These are phyloP conservation scores for Lasiosphaeria hispida DNA, from an alignment of 495 filamentous ascomycete species.

Conservation along the genomic window DNA sequence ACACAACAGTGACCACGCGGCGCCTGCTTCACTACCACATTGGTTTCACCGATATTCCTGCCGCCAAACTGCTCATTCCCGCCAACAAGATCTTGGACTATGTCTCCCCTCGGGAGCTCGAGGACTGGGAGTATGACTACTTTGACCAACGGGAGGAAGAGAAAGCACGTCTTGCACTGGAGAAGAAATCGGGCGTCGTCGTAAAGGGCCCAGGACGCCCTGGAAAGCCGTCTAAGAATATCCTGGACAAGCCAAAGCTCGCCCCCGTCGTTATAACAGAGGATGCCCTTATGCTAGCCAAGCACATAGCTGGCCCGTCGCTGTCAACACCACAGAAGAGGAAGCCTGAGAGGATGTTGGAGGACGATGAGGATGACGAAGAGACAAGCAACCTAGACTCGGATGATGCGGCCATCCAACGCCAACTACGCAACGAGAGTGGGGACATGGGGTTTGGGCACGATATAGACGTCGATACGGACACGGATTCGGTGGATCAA, in stretches of 20 bases:
- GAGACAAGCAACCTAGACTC: constrained; percentile 20
- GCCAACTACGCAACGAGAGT: constrained; percentile 11
- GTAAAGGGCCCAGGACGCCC: constrained; percentile 4
- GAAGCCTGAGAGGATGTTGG: constrained; percentile 9
- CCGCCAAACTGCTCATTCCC: constrained; percentile 35
- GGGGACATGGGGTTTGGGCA: background rate
- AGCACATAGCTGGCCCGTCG: constrained; percentile 29
- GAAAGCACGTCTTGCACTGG: constrained; percentile 2
- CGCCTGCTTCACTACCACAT: constrained; percentile 43
- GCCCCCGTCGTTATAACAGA: constrained; percentile 1
- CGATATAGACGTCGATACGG: background rate
- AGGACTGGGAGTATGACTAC: constrained; percentile 43
- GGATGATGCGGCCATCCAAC: constrained; percentile 23
- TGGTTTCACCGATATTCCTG: constrained; percentile 43
- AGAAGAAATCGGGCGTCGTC: constrained; percentile 8
- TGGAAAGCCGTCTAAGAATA: constrained; percentile 16
- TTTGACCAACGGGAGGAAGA: constrained; percentile 32
- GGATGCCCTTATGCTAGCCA: constrained; percentile 16
- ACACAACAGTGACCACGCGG: constrained; percentile 22
- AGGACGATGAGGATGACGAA: constrained; percentile 10
- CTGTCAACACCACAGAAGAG: constrained; percentile 34
- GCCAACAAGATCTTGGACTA: constrained; percentile 42
- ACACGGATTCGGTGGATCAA: background rate
- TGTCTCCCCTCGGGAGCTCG: constrained; percentile 43
- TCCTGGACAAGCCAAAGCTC: background rate